Evolutionary conservation across 1,284 basidiomycete species (phyloP), one percentile per base, ranked within the genome.

Genomic region (Peniophora sp.): DNA sequence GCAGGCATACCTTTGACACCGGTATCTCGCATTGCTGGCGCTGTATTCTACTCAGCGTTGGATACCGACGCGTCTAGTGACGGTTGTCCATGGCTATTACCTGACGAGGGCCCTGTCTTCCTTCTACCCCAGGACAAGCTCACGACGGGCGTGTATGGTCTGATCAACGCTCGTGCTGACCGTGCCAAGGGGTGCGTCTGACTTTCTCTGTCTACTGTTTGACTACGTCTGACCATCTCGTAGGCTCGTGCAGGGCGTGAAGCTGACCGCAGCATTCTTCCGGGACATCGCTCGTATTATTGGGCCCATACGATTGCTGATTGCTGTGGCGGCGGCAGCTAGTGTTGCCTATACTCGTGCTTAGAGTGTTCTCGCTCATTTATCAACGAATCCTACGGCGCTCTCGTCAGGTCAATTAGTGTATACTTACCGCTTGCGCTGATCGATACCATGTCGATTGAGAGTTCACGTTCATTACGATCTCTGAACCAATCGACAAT

Each of bases 1-100:
- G 72, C 74, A 0, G 79, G 79, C 6, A 68, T 80, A 24, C 80
- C 80, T 5, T 58, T 74, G 22, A 70, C 72, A 1, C 71, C 77
- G n/a, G 64, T 78, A 6, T 57, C 64, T 9, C 72, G 76, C 27
- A 67, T 81, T 27, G 75, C 74, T n/a, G 73, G 71, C 3, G 71
- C 78, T 1, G 73, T 79, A 45, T 70, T 80, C 53, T 70, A 72
- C 53, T 69, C 74, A 48, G 77, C 76, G 27, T 76, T 75, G 3
- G 68, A 79, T 52, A 68, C 71, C 2, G 71, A 78, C 55, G 64
- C 64, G 17, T 61, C 62, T 17, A 73, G 73, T 15, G 74, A 68
- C 53, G 78, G 76, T 2, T 66, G 65, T 47, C 67, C 73, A 0
- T 79, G 73, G 64, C 55, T 76, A 9, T 60, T 81, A 24, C 67